Percentiles rank a stretch among this genome's conserved stretches.
Evolutionary conservation across 1,284 basidiomycete species (phyloP).

Genomic region (Leccinum subrobustum): DNA sequence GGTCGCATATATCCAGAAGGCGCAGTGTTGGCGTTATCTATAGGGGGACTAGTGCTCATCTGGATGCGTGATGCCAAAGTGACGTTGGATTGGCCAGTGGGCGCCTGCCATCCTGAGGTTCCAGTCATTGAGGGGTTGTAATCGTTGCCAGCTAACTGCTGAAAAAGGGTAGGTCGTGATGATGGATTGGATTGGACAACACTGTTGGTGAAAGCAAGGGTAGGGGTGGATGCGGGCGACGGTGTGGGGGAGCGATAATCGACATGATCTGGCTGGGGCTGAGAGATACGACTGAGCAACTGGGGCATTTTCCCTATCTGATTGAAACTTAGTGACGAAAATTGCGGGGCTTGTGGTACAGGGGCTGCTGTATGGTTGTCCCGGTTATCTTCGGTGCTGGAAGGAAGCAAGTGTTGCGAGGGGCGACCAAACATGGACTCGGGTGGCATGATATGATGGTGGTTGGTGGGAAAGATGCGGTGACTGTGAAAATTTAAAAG

Average conservation of each 20-base stretch:
- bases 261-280: conserved; percentile 25
- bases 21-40: background rate
- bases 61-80: conserved; percentile 31
- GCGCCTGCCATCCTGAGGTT: background rate
- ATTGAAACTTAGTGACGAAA: conserved; percentile 44
- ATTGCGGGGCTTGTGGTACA: conserved; percentile 13
- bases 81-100: conserved; percentile 11
- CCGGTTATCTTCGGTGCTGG: background rate
- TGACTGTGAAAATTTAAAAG: conserved; percentile 1
- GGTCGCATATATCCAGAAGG: background rate
- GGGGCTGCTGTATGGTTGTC: conserved; percentile 10
- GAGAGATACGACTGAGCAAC: conserved; percentile 46
- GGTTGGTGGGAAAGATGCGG: conserved; percentile 17
- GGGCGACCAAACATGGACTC: conserved; percentile 32
- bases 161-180: conserved; percentile 25
- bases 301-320: conserved; percentile 46
- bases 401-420: conserved; percentile 23
- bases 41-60: conserved; percentile 12
- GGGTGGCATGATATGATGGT: conserved; percentile 19
- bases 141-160: conserved; percentile 19
- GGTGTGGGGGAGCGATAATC: conserved; percentile 34
- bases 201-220: background rate
- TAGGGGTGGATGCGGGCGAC: conserved; percentile 15
- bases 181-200: conserved; percentile 9
- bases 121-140: background rate